Conservation (phyloP, 1,284 basidiomycete genomes). For the Agaricales sp. region DNA sequence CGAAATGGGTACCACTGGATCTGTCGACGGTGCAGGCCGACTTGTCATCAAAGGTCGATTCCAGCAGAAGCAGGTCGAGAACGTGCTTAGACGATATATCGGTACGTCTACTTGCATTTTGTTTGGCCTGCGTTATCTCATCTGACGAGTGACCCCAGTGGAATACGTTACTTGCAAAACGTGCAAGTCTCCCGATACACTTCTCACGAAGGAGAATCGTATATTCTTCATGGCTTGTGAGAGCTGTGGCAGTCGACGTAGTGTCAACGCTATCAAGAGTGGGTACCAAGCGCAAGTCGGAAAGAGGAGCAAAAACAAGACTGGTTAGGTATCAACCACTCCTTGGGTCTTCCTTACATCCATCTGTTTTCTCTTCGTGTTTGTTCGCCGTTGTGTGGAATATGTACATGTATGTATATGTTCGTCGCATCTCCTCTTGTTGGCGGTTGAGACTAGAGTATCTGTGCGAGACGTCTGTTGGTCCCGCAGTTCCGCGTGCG, state of each 20-base stretch:
- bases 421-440: too few relatives aligned
- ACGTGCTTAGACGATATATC: conserved; percentile 93
- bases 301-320: conserved; percentile 66
- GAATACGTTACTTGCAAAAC: conserved; percentile 99
- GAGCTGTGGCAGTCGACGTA: conserved; percentile 85
- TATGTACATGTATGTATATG: too few relatives aligned
- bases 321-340: conserved; percentile 33
- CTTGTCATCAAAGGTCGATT: conserved; percentile 97
- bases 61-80: conserved; percentile 98
- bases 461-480: too few relatives aligned
- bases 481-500: too few relatives aligned
- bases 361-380: too few relatives aligned
- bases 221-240: conserved; percentile 99
- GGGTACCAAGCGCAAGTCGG: conserved; percentile 98
- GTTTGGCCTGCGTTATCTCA: background rate
- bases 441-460: too few relatives aligned
- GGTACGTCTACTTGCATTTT: conserved; percentile 41
- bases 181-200: conserved; percentile 97
- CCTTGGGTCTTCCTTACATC: background rate
- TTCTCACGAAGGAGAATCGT: conserved; percentile 95
- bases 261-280: conserved; percentile 95
- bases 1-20: conserved; percentile 97
- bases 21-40: conserved; percentile 87
- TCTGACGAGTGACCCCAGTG: conserved; percentile 37
- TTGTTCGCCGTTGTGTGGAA: background rate